Evolutionary conservation across 352 stramenopile genomes (phyloP), one percentile per base, ranked within the genome.

Genomic region (Globisporangium apiculatum): DNA sequence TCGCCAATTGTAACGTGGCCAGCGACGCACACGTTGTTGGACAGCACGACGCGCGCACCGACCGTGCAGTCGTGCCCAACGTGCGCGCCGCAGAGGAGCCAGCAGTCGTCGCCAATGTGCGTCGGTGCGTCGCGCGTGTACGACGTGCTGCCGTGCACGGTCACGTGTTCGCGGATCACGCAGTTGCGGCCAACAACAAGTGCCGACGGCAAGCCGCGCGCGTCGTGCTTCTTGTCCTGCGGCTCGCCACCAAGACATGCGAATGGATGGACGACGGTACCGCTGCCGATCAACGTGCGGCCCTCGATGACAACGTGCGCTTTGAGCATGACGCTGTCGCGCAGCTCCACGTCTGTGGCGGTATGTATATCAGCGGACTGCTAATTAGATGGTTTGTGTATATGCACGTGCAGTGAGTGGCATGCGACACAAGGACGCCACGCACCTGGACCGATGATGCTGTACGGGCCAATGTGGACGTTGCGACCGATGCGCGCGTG

Each of bases 121-220:
- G 84, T 94, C 11, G 78, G 79, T 11, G 49, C 24, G 8, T 74
- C 58, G 2, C 40, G 45, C 18, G 73, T 82, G 62, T 87, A 91
- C 46, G 83, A 85, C 18, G 82, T 92, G 58, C 82, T 83, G 31
- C 79, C 75, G 56, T 94, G 83, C 54, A 94, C 83, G 14, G 84
- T 94, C 17, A 87, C 84, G 61, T 91, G 84, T 58, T 94, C 84
- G 3, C 83, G 77, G 60, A 93, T 90, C 49, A 89, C 66, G 67
- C 81, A 91, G 65, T 90, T 76, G 46, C 61, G 67, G 31, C 83
- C 83, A 24, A 94, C 73, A 12, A 67, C 66, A 3, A 91, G 65
- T 38, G 76, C 70, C 8, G 60, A 58, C 2, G 46, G 46, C 12
- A 18, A 24, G 0, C 51, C 35, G 0, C 49, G 15, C 17, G 38